phyloP scores from a whole-genome alignment of 257 asterid species.

The Solanum acaule region DNA sequence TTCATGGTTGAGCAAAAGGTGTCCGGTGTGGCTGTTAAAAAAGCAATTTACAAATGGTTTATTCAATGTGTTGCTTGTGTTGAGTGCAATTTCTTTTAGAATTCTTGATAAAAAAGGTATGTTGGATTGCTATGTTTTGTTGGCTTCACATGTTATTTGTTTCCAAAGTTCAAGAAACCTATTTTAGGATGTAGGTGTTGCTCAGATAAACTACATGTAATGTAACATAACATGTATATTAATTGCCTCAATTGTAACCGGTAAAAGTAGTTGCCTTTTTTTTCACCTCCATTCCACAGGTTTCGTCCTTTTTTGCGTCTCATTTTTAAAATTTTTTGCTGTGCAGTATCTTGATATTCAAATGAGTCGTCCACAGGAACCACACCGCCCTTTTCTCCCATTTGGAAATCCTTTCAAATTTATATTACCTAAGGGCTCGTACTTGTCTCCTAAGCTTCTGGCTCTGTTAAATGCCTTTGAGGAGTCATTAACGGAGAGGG shows the following conservation, averaged over 20 bases:
- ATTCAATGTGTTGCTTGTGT: neutral
- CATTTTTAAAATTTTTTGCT: neutral
- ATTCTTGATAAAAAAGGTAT: neutral
- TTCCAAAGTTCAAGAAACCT: neutral
- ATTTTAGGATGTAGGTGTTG: neutral
- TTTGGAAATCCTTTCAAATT: conserved; percentile 76
- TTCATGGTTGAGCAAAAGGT: neutral
- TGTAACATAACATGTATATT: neutral
- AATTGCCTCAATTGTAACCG: neutral
- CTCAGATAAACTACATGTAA: neutral
- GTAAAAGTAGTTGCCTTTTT: neutral
- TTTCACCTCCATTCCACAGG: neutral
- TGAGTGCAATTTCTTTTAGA: neutral
- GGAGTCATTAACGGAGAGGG: conserved; percentile 44
- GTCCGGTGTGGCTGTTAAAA: neutral
- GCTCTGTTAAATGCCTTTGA: conserved; percentile 56
- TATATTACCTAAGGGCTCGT: conserved; percentile 49
- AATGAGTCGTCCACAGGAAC: conserved; percentile 77
- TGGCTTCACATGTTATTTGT: neutral
- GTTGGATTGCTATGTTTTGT: neutral
- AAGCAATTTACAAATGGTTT: neutral
- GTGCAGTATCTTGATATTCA: conserved; percentile 28
- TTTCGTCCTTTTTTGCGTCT: neutral
- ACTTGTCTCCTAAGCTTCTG: conserved; percentile 56
- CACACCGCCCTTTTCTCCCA: conserved; percentile 49